Base-by-base conservation (phyloP, 2,329 filamentous ascomycete genomes). In the Dactylellina cionopaga region DNA sequence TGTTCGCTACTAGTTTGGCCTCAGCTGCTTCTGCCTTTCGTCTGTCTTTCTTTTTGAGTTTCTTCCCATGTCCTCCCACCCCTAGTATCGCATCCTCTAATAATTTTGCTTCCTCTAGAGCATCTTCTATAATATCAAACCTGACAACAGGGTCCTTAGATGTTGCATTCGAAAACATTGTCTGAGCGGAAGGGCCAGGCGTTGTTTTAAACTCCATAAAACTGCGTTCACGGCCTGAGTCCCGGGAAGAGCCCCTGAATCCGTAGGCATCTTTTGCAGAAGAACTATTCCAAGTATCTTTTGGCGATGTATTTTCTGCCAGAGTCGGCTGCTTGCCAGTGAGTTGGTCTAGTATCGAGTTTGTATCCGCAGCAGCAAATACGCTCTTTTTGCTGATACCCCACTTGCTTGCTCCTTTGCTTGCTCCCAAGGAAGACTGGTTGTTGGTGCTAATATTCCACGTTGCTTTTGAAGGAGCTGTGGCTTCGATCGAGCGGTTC, bases 111-210 rank as follows among this genome's bases (percentile, higher is more conserved):
- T 68, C 29, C 10, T 68, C 69, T 22, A 78, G 56, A 10, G 78
- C 70, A 41, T 65, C 69, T 25, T 77, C 54, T n/a, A 77, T 75
- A n/a, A 75, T 75, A 41, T 59, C 66, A 10, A 68, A 49, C 60
- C 76, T n/a, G n/a, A n/a, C n/a, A n/a, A n/a, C n/a, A n/a, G n/a
- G n/a, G n/a, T n/a, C n/a, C n/a, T n/a, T 2, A 77, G 47, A 60
- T 54, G 59, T 13, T 65, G 59, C 7, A 65, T 37, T 1, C 72
- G 54, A 13, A 54, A 10, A 6, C 6, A 35, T 29, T 52, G 35
- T 41, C 46, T 31, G 19, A 4, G 5, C 4, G 56, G 19, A n/a
- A 58, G 15, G 11, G 37, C 25, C 47, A 15, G 15, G 19, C 5
- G 19, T 24, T 1, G 35, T 27, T 27, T 52, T 37, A n/a, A 54